Evolutionary conservation across 139 green algal genomes (phyloP).

Genomic region (Coelastrella sp.): DNA sequence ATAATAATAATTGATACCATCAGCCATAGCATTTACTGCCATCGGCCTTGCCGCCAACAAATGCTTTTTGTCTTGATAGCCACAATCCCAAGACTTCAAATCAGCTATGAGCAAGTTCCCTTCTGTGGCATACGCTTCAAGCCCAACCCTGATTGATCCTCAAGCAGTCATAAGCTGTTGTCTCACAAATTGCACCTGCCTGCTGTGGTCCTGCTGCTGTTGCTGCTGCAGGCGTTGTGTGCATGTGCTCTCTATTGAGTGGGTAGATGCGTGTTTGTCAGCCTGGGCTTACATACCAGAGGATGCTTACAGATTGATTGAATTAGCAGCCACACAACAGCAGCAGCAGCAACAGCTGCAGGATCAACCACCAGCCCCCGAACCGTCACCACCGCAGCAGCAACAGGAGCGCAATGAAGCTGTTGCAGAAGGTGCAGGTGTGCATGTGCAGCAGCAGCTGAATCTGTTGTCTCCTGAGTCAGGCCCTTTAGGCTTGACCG

Average conservation of each 20-base stretch:
- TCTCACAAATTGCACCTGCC: background rate
- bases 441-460: no score
- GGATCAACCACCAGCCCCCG: background rate
- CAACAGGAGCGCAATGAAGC: background rate
- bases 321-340: background rate
- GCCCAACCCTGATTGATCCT: background rate
- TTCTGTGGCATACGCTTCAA: no score
- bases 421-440: no score
- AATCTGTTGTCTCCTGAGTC: no score
- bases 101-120: no score
- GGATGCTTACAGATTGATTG: background rate
- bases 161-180: background rate
- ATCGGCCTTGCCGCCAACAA: no score
- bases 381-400: background rate
- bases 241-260: background rate
- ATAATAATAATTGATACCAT: no score
- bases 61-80: no score
- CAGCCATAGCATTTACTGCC: no score
- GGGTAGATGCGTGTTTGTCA: conserved; percentile 24
- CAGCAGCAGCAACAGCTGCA: conserved; percentile 32
- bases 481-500: no score
- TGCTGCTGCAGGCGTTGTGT: conserved; percentile 25
- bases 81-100: no score
- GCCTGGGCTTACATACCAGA: conserved; percentile 28
- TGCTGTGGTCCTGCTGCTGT: background rate